Base-by-base conservation (phyloP, 2,329 filamentous ascomycete species). In the Colletotrichum paranaense region DNA sequence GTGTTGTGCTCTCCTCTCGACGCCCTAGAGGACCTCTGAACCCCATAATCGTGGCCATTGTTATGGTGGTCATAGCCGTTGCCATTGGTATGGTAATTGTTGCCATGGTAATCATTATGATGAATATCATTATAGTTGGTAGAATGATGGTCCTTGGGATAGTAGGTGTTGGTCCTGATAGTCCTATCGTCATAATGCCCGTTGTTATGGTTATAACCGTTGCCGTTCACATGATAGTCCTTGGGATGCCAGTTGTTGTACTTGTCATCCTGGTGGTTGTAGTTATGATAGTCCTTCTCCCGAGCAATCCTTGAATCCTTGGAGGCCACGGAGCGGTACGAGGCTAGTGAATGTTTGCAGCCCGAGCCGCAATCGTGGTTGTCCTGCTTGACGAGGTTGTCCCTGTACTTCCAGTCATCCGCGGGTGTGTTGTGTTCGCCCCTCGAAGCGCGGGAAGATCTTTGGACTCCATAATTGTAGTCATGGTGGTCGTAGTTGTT, bases 381-480 rank as follows among this genome's bases (percentile, higher is more conserved):
- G 2, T 53, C 19, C 3, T 38, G 49, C n/a, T 72, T 72, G 5
- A 22, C 52, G 3, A 72, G 49, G 58, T 62, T 72, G 22, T 63
- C 69, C n/a, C 24, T 52, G 24, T 72, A 62, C 24, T 68, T 58
- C 42, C 19, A 9, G n/a, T 58, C 35, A 5, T 72, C 64, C 14
- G 26, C 46, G 8, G 35, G 4, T 4, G 64, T 62, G 3, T 72
- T 68, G 19, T 62, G 68, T 11, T 72, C 64, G n/a, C 57, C 64
- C 5, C 57, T 30, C 1, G 49, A 68, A 11, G 49, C 57, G 7
- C 32, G 49, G 12, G 19, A 52, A 32, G 53, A 24, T 42, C 38
- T 42, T 7, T 42, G 38, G 7, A 38, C 30, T 9, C 32, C 28
- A 8, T n/a, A 30, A 16, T 22, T 14, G 3, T 35, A 12, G 32